Evolutionary conservation across 352 stramenopile genomes (phyloP).

Genomic region (Globisporangium abappressorium): DNA sequence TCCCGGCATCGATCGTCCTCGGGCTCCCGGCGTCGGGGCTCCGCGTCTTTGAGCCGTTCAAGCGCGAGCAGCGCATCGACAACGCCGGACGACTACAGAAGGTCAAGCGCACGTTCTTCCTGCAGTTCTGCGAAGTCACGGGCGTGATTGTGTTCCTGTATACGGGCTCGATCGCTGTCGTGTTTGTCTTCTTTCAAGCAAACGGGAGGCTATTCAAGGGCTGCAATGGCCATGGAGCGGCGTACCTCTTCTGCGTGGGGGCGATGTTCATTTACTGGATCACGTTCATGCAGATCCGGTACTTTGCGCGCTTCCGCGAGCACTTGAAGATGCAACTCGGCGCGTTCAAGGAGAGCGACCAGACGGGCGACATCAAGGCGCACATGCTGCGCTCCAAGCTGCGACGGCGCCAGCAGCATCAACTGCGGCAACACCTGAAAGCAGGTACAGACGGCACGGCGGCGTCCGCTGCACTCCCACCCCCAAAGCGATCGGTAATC

Average conservation of each 20-base stretch:
- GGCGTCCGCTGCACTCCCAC: constrained; percentile 2
- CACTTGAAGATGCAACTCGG: constrained; percentile 85
- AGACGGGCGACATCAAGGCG: constrained; percentile 74
- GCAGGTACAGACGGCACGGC: constrained; percentile 11
- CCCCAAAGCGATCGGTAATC: constrained; percentile 29
- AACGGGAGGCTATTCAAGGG: constrained; percentile 53
- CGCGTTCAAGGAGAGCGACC: constrained; percentile 77
- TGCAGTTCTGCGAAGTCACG: constrained; percentile 76
- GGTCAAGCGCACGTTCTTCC: constrained; percentile 73
- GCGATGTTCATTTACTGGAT: constrained; percentile 55
- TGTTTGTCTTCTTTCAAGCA: constrained; percentile 56
- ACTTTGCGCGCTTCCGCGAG: constrained; percentile 76
- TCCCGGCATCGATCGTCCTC: constrained; percentile 58
- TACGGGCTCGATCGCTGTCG: constrained; percentile 38
- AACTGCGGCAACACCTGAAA: constrained; percentile 24
- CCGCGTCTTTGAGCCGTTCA: constrained; percentile 67
- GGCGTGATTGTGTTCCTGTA: constrained; percentile 57
- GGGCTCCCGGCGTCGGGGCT: constrained; percentile 63
- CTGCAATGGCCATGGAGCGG: constrained; percentile 37
- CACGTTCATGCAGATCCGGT: constrained; percentile 62
- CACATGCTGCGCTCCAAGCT: constrained; percentile 63
- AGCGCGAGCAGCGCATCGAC: constrained; percentile 63
- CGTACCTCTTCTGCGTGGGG: constrained; percentile 47
- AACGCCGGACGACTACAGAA: constrained; percentile 58
- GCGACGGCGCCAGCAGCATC: constrained; percentile 39